Conservation (phyloP, 2,329 filamentous ascomycete species). For the Fusarium sp. region DNA sequence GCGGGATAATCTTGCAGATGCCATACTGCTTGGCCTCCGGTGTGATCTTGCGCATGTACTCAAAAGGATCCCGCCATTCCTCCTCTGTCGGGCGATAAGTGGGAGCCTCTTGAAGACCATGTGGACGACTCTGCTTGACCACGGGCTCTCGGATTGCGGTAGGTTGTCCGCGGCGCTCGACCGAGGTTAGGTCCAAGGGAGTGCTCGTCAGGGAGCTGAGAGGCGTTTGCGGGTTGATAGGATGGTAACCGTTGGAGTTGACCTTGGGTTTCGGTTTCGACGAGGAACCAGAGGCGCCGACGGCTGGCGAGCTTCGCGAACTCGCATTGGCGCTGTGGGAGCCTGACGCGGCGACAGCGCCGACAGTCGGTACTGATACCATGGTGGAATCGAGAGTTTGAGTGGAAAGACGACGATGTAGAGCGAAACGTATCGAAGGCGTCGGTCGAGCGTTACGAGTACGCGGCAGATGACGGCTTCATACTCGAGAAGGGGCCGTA, state of each 20-base stretch:
- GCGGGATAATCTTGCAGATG: constrained; percentile 95
- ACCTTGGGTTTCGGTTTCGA: constrained; percentile 68
- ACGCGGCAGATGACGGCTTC: constrained; percentile 43
- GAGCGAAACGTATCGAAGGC: constrained; percentile 24
- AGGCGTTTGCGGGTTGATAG: constrained; percentile 65
- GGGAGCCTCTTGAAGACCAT: constrained; percentile 90
- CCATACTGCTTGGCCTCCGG: constrained; percentile 90
- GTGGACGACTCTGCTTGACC: constrained; percentile 85
- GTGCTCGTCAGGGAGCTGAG: constrained; percentile 71
- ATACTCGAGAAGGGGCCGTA: constrained; percentile 45
- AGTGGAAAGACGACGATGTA: constrained; percentile 19
- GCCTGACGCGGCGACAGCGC: constrained; percentile 55
- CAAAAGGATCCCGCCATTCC: constrained; percentile 94
- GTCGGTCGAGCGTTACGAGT: constrained; percentile 40
- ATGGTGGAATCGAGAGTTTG: constrained; percentile 48
- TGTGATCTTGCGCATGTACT: constrained; percentile 93
- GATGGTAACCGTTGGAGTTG: constrained; percentile 69
- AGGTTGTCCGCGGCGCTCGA: constrained; percentile 90
- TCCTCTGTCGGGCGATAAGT: constrained; percentile 92
- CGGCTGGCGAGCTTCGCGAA: constrained; percentile 68
- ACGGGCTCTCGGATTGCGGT: constrained; percentile 81
- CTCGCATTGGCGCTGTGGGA: constrained; percentile 64
- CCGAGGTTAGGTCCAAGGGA: constrained; percentile 87
- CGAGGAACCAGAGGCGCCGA: constrained; percentile 54
- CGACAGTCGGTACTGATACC: constrained; percentile 59